phyloP scores from a whole-genome alignment of 345 rosid genomes.

The Melaleuca alternifolia region DNA sequence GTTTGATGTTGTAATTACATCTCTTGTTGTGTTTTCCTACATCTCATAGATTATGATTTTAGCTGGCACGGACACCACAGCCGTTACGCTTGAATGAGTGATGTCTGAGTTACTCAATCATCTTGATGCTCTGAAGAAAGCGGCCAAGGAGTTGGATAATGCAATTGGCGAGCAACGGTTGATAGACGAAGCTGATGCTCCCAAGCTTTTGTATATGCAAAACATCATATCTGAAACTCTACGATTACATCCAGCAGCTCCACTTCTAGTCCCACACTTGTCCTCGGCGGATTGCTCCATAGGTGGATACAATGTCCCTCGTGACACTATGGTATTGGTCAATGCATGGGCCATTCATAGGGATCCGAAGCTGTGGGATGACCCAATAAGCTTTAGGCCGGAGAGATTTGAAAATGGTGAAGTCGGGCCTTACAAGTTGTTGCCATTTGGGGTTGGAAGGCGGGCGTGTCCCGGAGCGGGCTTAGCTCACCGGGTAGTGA shows the following conservation, averaged over 20 bases:
- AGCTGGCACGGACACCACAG: constrained; percentile 40
- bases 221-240: constrained; percentile 22
- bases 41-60: constrained; percentile 9
- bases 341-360: constrained; percentile 54
- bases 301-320: constrained; percentile 30
- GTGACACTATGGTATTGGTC: constrained; percentile 24
- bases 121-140: constrained; percentile 19
- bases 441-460: not conserved
- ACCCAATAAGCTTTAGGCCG: constrained; percentile 26
- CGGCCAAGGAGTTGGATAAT: constrained; percentile 7
- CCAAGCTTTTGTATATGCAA: constrained; percentile 23
- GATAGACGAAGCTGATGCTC: constrained; percentile 27
- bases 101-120: constrained; percentile 34
- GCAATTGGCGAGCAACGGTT: constrained; percentile 8
- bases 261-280: constrained; percentile 34
- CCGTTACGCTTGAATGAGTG: constrained; percentile 52
- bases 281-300: constrained; percentile 22
- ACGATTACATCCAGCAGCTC: constrained; percentile 29
- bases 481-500: not conserved
- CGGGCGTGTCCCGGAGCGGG: not conserved
- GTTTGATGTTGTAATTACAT: not conserved
- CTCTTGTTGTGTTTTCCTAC: not conserved
- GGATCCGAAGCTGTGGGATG: constrained; percentile 31
- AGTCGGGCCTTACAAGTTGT: not conserved
- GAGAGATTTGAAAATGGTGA: constrained; percentile 30